phyloP scores from a whole-genome alignment of 495 filamentous ascomycete species.

The Cenococcum geophilum region DNA sequence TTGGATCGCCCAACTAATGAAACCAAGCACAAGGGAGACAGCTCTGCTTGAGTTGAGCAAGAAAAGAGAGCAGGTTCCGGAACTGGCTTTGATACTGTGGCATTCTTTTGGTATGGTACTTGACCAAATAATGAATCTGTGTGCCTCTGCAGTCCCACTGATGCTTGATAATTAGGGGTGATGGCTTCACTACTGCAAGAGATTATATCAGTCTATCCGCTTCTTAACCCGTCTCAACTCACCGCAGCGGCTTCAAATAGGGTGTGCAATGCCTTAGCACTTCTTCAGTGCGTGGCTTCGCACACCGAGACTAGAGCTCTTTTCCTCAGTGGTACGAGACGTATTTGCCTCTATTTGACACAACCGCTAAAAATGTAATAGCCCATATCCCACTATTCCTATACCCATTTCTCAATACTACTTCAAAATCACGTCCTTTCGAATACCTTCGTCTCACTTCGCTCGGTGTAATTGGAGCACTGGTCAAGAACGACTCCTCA shows the following conservation, averaged over 20 bases:
- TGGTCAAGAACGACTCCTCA: constrained; percentile 98
- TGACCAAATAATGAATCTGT: neutral
- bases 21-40: constrained; percentile 76
- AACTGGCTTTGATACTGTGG: constrained; percentile 94
- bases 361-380: constrained; percentile 37
- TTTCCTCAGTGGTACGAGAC: constrained; percentile 74
- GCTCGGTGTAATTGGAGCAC: constrained; percentile 92
- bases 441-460: constrained; percentile 97
- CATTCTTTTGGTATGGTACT: constrained; percentile 86
- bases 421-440: constrained; percentile 95
- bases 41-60: constrained; percentile 96
- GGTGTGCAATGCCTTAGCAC: constrained; percentile 94
- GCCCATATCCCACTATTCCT: constrained; percentile 98
- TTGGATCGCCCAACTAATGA: constrained; percentile 89
- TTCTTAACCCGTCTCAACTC: constrained; percentile 92
- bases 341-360: neutral
- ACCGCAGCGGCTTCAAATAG: constrained; percentile 95
- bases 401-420: constrained; percentile 98
- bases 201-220: constrained; percentile 96
- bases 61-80: constrained; percentile 96
- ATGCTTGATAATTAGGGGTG: constrained; percentile 56
- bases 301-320: constrained; percentile 92
- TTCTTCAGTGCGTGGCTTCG: constrained; percentile 95
- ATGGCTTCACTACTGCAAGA: constrained; percentile 98
- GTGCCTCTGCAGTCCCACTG: neutral